Base-by-base conservation (phyloP, 2,329 filamentous ascomycete genomes). In the Alternaria postmessia region DNA sequence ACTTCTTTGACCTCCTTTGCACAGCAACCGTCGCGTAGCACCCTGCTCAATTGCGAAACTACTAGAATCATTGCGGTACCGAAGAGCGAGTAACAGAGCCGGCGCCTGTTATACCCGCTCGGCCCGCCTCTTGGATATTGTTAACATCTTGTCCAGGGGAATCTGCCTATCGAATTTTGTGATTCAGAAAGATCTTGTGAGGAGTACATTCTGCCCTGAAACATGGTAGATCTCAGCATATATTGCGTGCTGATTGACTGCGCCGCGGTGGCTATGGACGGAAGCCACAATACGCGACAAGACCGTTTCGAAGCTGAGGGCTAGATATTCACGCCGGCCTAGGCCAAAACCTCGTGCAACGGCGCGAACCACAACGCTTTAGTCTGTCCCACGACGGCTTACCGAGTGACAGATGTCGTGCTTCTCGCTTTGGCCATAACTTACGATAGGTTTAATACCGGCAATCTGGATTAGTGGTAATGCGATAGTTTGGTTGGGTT, bases 381-480 rank as follows among this genome's bases (percentile, higher is more conserved):
- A 49, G 48, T 43, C 32, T 22, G 16, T 22, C 14, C 46, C 36
- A 32, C 12, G 26, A 39, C 18, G 39, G 42, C 51, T 54, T 20
- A 59, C 51, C 39, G 41, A 30, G 16, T 59, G 51, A 59, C 54
- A 55, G 36, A 51, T 36, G 44, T 56, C 32, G 36, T 42, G 24
- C 51, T 30, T 55, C 24, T 46, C 12, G 26, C 34, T 54, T 22
- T 22, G 49, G 4, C 14, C 26, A 53, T 11, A 38, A 8, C 26
- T 16, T n/a, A 28, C 24, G n/a, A 9, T 22, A 12, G 41, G 18
- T 16, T 18, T 47, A 22, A 22, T 24, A 1, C 20, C n/a, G 26
- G 24, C 16, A 38, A 42, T 54, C 44, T 54, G 18, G 11, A 20
- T 41, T 32, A 18, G 38, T 8, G 9, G 20, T 28, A 20, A 34